Base-by-base conservation (phyloP, 495 filamentous ascomycete genomes). In the Parathielavia appendiculata region DNA sequence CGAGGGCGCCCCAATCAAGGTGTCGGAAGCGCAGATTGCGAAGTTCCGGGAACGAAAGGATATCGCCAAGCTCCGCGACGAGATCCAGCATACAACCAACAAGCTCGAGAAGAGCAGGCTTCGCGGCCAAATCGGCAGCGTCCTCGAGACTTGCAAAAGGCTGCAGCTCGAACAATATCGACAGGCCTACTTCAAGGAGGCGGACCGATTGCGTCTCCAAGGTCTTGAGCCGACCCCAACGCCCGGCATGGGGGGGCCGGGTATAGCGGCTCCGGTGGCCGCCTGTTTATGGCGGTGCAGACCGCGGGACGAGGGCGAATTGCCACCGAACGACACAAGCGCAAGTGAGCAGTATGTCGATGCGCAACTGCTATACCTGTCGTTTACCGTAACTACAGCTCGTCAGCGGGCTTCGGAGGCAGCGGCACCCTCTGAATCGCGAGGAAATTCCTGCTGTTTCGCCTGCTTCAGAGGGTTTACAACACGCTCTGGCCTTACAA, bases 131-230 rank as follows among this genome's bases (percentile, higher is more conserved):
- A 58, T 58, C 23, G 39, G 11, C 0, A 51, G 19, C 30, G 52
- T 17, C 34, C 1, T 58, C 39, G 20, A 58, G 44, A 58, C 48
- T 52, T 58, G 48, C 39, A 58, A 13, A 13, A 58, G 39, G 49
- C 49, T 58, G 48, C 45, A 58, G 48, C 56, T 58, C 46, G 56
- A 58, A 13, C 1, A 20, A n/a, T 47, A 58, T 43, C 56, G 56
- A n/a, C 45, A 58, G 48, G 56, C 56, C 48, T 52, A 52, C 32
- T 58, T 58, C 45, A 52, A 58, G 48, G 40, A 58, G 56, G 56
- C 47, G 47, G 56, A 58, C 39, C 47, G n/a, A n/a, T n/a, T n/a
- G n/a, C n/a, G n/a, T n/a, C n/a, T n/a, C n/a, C n/a, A n/a, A n/a
- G n/a, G n/a, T 46, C 23, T 58, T 58, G 34, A 58, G 56, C 56